Base-by-base conservation (phyloP, 2,329 filamentous ascomycete genomes). In the Xylariales sp. region DNA sequence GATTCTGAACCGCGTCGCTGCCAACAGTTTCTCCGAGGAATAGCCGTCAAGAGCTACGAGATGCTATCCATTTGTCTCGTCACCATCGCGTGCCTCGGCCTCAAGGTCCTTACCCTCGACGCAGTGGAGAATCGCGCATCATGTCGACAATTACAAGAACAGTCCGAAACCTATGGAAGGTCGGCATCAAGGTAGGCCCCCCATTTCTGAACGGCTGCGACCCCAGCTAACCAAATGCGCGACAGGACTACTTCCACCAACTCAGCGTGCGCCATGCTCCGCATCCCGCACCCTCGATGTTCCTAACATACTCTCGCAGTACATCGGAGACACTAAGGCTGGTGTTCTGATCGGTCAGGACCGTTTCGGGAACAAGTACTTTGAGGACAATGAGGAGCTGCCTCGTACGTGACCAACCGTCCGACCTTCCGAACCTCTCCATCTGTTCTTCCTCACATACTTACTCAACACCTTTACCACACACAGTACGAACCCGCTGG, bases 281-380 rank as follows among this genome's bases (percentile, higher is more conserved):
- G 18, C 29, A 18, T 29, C 7, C 18, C 14, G 21, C 44, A 42
- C 48, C 56, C 31, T 55, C 39, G 11, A 32, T 27, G 22, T 34
- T 28, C 22, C 42, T 38, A 48, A 48, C 47, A 45, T 28, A 46
- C 27, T 32, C 46, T 27, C 47, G 64, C 53, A 80, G 75, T 76
- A 79, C 55, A 78, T 80, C 50, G 76, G 75, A 73, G 93, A 98
- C 70, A 98, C 93, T 68, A 98, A 98, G 74, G 82, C 86, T 60
- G 94, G 93, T 59, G 82, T 79, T 31, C 75, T 95, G 53, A 80
- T 98, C 52, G 93, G 84, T 56, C 78, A 71, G 59, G 93, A 98
- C 73, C 80, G 82, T 65, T 94, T 83, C 63, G 94, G 93, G 66
- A 98, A 98, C 81, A 97, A 95, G 73, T 98, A 78, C 77, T 98